phyloP scores from a whole-genome alignment of 371 early-diverging fungal species.

The Homolaphlyctis polyrhiza region DNA sequence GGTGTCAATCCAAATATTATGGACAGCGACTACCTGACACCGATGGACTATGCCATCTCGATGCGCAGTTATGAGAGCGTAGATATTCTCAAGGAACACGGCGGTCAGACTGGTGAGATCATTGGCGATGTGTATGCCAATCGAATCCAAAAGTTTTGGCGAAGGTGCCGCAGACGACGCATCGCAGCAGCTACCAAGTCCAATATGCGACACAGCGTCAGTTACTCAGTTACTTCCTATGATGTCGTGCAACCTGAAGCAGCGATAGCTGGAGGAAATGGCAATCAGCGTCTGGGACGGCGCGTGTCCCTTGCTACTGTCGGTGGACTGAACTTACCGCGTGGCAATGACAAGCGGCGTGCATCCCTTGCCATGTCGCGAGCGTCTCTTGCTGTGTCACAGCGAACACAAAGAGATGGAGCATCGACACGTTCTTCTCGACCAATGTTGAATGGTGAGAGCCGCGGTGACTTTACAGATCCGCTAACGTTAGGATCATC shows the following conservation, averaged over 20 bases:
- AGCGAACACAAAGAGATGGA: no score
- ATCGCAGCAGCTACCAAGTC: not conserved
- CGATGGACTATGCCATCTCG: conserved; percentile 1
- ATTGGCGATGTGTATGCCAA: not conserved
- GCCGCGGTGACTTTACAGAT: no score
- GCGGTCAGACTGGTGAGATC: conserved; percentile 1
- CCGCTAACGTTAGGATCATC: no score
- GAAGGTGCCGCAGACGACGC: no score
- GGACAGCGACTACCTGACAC: conserved; percentile 2
- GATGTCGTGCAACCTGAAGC: not conserved
- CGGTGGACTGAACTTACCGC: not conserved
- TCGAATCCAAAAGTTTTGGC: not conserved
- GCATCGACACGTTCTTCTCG: no score
- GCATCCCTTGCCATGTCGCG: not conserved
- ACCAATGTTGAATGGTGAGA: no score
- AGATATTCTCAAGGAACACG: not conserved
- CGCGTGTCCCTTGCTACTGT: not conserved
- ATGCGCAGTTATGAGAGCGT: not conserved
- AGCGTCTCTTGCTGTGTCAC: not conserved
- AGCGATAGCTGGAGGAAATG: not conserved
- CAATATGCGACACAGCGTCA: not conserved
- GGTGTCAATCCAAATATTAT: not conserved
- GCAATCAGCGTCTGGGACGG: no score
- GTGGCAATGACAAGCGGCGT: not conserved
- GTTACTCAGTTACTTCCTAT: not conserved